Conservation (phyloP, 305 asterid species). For the Fraxinus dipetala region DNA sequence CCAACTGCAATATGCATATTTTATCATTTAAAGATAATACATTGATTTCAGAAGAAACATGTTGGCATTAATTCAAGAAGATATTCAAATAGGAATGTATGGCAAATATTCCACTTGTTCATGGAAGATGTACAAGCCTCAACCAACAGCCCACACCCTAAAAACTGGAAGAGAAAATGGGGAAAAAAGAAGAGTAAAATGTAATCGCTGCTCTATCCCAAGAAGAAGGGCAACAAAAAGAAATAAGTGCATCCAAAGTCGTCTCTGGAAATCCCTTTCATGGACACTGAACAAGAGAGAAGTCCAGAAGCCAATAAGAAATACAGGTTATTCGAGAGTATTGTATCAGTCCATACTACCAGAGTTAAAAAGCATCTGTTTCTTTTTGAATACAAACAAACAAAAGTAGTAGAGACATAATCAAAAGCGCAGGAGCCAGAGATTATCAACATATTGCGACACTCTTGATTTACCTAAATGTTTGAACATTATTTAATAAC, state of each 20-base stretch:
- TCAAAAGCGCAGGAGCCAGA: not conserved
- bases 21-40: not conserved
- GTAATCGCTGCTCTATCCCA: not conserved
- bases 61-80: not conserved
- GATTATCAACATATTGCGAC: not conserved
- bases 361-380: not conserved
- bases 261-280: not conserved
- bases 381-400: not conserved
- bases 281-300: not conserved
- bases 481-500: not conserved
- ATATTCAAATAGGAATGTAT: not conserved
- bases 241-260: not conserved
- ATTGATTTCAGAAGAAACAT: not conserved
- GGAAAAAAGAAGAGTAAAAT: not conserved
- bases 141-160: not conserved
- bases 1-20: constrained; percentile 38
- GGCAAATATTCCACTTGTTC: not conserved
- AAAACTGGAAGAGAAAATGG: not conserved
- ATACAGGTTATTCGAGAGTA: not conserved
- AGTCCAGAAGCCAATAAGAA: not conserved
- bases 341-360: not conserved
- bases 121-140: not conserved
- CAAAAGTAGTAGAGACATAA: not conserved
- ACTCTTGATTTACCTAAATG: not conserved
- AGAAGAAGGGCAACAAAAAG: not conserved